Percentiles rank a stretch among this genome's conserved stretches.
Evolutionary conservation across 768 basidiomycete genomes (phyloP).

Genomic region (Terana coerulea): DNA sequence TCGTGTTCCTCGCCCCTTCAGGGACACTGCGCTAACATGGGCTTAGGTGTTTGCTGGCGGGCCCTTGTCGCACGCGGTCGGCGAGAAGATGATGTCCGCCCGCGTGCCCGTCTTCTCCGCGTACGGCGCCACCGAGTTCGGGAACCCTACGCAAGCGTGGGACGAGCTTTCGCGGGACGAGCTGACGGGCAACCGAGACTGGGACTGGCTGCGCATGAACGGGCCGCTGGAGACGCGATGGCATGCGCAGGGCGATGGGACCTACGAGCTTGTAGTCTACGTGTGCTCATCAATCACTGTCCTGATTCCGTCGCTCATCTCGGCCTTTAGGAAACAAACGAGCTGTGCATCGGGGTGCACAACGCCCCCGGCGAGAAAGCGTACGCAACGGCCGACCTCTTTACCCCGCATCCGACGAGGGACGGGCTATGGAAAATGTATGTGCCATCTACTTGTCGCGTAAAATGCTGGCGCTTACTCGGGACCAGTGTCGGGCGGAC

Average conservation of each 20-base stretch:
- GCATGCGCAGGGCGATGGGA: slow-evolving; percentile 14
- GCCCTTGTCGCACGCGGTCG: slow-evolving; percentile 6
- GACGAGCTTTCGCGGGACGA: background rate
- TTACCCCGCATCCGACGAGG: slow-evolving; percentile 8
- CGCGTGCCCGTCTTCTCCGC: slow-evolving; percentile 7
- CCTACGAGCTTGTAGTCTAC: slow-evolving; percentile 14
- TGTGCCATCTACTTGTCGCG: background rate
- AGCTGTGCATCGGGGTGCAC: no score
- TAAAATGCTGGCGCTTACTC: background rate
- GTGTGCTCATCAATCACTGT: background rate
- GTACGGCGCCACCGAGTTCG: slow-evolving; percentile 16
- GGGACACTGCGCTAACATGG: background rate
- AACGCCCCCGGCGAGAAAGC: slow-evolving; percentile 4
- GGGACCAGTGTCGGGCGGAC: slow-evolving; percentile 26
- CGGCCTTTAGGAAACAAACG: no score
- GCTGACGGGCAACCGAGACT: slow-evolving; percentile 1
- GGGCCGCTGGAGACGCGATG: slow-evolving; percentile 4
- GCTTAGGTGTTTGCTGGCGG: slow-evolving; percentile 14
- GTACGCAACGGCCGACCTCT: background rate
- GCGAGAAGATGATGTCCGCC: slow-evolving; percentile 6
- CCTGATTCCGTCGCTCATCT: no score
- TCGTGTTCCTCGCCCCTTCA: background rate
- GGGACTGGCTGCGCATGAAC: slow-evolving; percentile 15
- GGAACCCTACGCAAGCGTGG: background rate
- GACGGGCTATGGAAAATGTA: slow-evolving; percentile 13